These are phyloP conservation scores for Trichocladium uniseriatum DNA, from an alignment of 495 filamentous ascomycete genomes.

Conservation along the genomic window DNA sequence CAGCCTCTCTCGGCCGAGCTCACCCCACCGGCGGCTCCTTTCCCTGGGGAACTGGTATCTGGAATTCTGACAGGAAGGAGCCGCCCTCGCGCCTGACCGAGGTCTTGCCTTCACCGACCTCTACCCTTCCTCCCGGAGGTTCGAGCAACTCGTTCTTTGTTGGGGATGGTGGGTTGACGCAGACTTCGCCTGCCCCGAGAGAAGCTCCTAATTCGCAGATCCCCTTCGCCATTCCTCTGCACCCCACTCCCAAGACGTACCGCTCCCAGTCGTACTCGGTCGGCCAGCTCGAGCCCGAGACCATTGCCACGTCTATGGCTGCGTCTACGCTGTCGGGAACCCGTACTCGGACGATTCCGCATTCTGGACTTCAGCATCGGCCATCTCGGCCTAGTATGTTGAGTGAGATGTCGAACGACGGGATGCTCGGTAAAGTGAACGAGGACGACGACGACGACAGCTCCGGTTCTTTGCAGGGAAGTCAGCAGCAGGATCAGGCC, in stretches of 20 bases:
- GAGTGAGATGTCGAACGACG: slow-evolving; percentile 66
- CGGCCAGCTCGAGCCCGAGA: slow-evolving; percentile 76
- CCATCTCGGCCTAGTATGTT: slow-evolving; percentile 80
- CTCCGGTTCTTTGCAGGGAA: slow-evolving; percentile 46
- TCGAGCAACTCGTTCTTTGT: slow-evolving; percentile 37
- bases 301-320: slow-evolving; percentile 38
- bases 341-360: slow-evolving; percentile 43
- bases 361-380: slow-evolving; percentile 65
- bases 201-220: slow-evolving; percentile 53
- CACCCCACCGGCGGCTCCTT: slow-evolving; percentile 50
- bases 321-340: slow-evolving; percentile 36
- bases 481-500: slow-evolving; percentile 49
- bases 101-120: slow-evolving; percentile 68
- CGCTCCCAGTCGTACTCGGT: slow-evolving; percentile 96
- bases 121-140: slow-evolving; percentile 46
- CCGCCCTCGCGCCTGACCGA: slow-evolving; percentile 64
- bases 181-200: slow-evolving; percentile 35
- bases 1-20: slow-evolving; percentile 49
- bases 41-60: slow-evolving; percentile 67
- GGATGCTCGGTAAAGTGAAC: slow-evolving; percentile 65
- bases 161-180: slow-evolving; percentile 29
- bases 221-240: slow-evolving; percentile 81
- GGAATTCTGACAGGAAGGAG: slow-evolving; percentile 70
- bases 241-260: slow-evolving; percentile 85
- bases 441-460: slow-evolving; percentile 69